Conservation (phyloP, 2,329 filamentous ascomycete genomes). For the Eurotiales sp. region DNA sequence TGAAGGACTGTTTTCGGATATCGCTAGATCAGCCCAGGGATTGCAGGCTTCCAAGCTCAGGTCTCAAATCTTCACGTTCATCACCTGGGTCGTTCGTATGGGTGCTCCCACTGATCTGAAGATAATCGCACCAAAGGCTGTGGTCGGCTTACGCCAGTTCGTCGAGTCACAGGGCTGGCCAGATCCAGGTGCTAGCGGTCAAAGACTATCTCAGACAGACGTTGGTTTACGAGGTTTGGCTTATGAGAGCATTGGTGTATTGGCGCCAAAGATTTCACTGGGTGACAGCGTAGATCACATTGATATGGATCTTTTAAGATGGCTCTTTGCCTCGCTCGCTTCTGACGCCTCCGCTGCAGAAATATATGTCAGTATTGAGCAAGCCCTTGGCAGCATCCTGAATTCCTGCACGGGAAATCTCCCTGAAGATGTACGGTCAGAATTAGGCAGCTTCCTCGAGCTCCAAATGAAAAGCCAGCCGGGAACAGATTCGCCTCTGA, state of each 20-base stretch:
- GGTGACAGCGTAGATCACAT: conserved; percentile 29
- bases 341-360: conserved; percentile 71
- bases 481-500: conserved; percentile 36
- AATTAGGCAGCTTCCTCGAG: conserved; percentile 58
- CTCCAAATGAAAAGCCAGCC: conserved; percentile 59
- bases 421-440: conserved; percentile 38
- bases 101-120: conserved; percentile 60
- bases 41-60: conserved; percentile 77
- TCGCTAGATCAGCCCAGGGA: conserved; percentile 48
- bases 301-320: conserved; percentile 58
- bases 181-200: conserved; percentile 48
- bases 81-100: conserved; percentile 80
- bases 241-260: conserved; percentile 84
- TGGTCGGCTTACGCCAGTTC: conserved; percentile 67
- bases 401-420: conserved; percentile 52
- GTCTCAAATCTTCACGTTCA: conserved; percentile 77
- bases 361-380: conserved; percentile 82
- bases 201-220: conserved; percentile 57
- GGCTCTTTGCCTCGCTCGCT: conserved; percentile 79
- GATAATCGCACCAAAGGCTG: conserved; percentile 63
- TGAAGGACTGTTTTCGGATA: conserved; percentile 55
- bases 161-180: conserved; percentile 84
- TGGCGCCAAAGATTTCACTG: conserved; percentile 54
- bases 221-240: conserved; percentile 70
- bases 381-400: conserved; percentile 76